phyloP scores from a whole-genome alignment of 2,329 filamentous ascomycete genomes.

The Microdochium nivale region DNA sequence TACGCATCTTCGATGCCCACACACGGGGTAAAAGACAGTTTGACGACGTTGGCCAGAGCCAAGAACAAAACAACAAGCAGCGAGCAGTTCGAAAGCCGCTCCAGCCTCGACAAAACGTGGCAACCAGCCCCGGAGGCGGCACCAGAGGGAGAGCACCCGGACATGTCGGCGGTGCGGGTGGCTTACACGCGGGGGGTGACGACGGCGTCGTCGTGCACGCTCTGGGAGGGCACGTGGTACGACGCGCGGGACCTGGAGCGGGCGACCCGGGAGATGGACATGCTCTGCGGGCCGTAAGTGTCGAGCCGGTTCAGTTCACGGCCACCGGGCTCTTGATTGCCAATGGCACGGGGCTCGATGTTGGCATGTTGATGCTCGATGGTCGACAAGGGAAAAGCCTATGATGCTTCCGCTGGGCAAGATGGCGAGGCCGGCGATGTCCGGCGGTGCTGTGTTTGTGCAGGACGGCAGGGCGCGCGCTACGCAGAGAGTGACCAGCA shows the following conservation, averaged over 20 bases:
- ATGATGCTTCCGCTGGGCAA: no score
- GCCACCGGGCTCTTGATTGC: neutral
- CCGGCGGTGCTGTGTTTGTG: neutral
- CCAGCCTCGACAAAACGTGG: no score
- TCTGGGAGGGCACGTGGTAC: neutral
- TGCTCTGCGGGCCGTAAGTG: neutral
- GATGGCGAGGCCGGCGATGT: neutral
- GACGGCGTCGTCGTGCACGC: neutral
- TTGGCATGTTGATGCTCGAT: neutral
- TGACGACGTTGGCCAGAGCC: no score
- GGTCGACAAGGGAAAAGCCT: no score
- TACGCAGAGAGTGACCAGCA: no score
- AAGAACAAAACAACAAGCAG: no score
- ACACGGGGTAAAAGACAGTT: no score
- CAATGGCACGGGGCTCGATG: neutral
- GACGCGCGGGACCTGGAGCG: neutral
- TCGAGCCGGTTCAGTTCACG: neutral
- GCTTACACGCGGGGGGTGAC: neutral
- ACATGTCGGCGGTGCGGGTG: neutral
- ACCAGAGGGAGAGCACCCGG: no score
- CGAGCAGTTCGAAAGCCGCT: no score
- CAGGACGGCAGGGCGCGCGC: neutral
- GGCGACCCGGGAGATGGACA: neutral
- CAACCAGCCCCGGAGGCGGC: no score
- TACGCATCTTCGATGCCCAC: no score